Conservation (phyloP, 495 filamentous ascomycete genomes). For the Aspergillus haitiensis region DNA sequence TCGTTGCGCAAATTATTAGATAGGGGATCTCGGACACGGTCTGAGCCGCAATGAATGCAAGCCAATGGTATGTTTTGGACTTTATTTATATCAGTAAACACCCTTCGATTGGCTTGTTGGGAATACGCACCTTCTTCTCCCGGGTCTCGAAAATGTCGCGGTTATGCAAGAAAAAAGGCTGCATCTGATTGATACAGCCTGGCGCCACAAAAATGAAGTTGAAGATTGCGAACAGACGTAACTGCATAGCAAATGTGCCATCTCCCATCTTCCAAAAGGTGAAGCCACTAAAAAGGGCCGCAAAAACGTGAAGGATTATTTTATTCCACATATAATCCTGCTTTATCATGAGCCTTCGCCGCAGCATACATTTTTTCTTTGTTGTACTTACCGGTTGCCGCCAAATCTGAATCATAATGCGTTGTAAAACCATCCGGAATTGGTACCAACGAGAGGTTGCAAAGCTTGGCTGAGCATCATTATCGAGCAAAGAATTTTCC, state of each 20-base stretch:
- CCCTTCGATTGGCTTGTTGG: conserved; percentile 55
- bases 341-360: conserved; percentile 1
- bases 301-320: conserved; percentile 43
- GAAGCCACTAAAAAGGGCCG: conserved; percentile 44
- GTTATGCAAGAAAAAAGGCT: conserved; percentile 79
- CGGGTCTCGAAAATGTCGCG: conserved; percentile 70
- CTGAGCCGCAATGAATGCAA: conserved; percentile 45
- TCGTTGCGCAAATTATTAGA: conserved; percentile 52
- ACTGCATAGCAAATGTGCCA: conserved; percentile 39
- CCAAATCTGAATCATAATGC: conserved; percentile 87
- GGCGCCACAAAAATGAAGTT: conserved; percentile 69
- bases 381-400: conserved; percentile 73
- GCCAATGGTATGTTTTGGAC: conserved; percentile 57
- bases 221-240: conserved; percentile 63
- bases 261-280: conserved; percentile 49
- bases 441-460: conserved; percentile 47
- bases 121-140: conserved; percentile 72
- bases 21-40: conserved; percentile 62
- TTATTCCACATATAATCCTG: conserved; percentile 49
- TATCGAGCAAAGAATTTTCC: conserved; percentile 35
- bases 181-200: conserved; percentile 86
- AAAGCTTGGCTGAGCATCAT: conserved; percentile 52
- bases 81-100: conserved; percentile 51
- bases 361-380: conserved; percentile 41
- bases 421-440: conserved; percentile 47